A percentile compares a stretch with the other conserved stretches of the same genome.
These are phyloP conservation scores for Geranium brycei DNA, from an alignment of 345 rosid genomes.

Conservation along the genomic window DNA sequence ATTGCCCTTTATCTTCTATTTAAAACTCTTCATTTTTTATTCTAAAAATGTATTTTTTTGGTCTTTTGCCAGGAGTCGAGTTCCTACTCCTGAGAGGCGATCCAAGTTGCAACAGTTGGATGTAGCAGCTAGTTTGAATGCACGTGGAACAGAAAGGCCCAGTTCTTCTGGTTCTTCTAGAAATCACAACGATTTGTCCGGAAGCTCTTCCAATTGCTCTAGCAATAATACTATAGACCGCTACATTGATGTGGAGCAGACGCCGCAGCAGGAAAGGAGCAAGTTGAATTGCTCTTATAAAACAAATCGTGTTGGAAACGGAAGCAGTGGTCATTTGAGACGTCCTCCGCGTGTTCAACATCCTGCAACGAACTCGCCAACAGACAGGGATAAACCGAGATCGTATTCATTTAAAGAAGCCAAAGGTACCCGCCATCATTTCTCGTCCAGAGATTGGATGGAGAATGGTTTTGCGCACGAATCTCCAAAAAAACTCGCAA, in stretches of 20 bases:
- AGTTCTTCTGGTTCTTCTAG: constrained; percentile 18
- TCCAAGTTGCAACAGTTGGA: constrained; percentile 37
- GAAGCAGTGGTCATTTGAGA: constrained; percentile 23
- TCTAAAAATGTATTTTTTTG: not conserved
- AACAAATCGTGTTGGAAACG: constrained; percentile 27
- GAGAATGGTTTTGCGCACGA: constrained; percentile 55
- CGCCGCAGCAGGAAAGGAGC: constrained; percentile 48
- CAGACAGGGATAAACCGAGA: constrained; percentile 38
- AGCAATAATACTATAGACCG: constrained; percentile 81
- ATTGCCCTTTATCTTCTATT: too few species aligned
- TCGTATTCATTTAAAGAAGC: constrained; percentile 66
- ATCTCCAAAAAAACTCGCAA: constrained; percentile 75
- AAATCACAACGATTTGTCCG: constrained; percentile 43
- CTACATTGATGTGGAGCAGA: constrained; percentile 89
- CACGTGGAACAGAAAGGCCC: constrained; percentile 21
- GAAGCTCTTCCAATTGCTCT: constrained; percentile 52
- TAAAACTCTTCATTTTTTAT: not conserved
- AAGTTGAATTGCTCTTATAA: constrained; percentile 32
- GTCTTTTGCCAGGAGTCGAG: constrained; percentile 20
- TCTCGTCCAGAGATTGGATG: constrained; percentile 45
- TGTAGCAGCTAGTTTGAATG: constrained; percentile 16
- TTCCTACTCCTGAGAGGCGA: constrained; percentile 42
- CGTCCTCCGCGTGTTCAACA: constrained; percentile 60
- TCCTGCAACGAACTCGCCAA: constrained; percentile 59
- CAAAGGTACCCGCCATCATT: constrained; percentile 24